phyloP scores from a whole-genome alignment of 768 basidiomycete genomes.

The Gymnopilus dilepis region DNA sequence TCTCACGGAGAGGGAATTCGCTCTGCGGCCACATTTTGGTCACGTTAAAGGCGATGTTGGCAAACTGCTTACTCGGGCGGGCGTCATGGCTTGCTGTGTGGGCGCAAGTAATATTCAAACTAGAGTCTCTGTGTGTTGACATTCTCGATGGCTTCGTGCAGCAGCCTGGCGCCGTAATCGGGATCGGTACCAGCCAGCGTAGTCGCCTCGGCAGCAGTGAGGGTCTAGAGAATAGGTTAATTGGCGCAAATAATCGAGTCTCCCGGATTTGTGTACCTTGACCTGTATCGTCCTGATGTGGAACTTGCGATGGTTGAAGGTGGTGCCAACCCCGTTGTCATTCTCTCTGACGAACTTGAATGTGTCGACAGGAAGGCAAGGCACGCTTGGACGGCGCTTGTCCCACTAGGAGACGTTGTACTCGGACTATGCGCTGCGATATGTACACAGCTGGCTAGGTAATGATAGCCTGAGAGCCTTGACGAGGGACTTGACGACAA shows the following conservation, averaged over 20 bases:
- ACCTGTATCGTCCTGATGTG: slow-evolving; percentile 81
- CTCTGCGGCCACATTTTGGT: slow-evolving; percentile 93
- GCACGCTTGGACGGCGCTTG: too few species aligned
- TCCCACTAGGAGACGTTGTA: too few species aligned
- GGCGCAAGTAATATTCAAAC: neutral
- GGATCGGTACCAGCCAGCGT: slow-evolving; percentile 71
- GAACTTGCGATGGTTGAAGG: slow-evolving; percentile 86
- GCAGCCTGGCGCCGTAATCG: slow-evolving; percentile 80
- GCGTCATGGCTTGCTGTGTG: slow-evolving; percentile 91
- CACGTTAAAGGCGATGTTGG: slow-evolving; percentile 88
- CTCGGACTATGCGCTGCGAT: too few species aligned
- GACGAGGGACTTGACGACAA: too few species aligned
- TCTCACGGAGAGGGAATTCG: slow-evolving; percentile 82
- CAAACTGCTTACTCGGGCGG: slow-evolving; percentile 90
- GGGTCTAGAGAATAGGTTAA: slow-evolving; percentile 53
- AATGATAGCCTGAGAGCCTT: too few species aligned
- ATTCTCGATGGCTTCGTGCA: slow-evolving; percentile 84
- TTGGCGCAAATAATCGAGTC: neutral
- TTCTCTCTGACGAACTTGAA: slow-evolving; percentile 87
- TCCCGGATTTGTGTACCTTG: slow-evolving; percentile 55
- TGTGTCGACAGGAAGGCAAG: too few species aligned
- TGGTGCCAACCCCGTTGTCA: too few species aligned
- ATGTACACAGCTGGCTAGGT: too few species aligned
- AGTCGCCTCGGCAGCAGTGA: slow-evolving; percentile 72
- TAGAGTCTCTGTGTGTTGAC: slow-evolving; percentile 39